These are phyloP conservation scores for Dendrobium chrysotoxum DNA, from an alignment of 106 monocot genomes.

Conservation along the genomic window DNA sequence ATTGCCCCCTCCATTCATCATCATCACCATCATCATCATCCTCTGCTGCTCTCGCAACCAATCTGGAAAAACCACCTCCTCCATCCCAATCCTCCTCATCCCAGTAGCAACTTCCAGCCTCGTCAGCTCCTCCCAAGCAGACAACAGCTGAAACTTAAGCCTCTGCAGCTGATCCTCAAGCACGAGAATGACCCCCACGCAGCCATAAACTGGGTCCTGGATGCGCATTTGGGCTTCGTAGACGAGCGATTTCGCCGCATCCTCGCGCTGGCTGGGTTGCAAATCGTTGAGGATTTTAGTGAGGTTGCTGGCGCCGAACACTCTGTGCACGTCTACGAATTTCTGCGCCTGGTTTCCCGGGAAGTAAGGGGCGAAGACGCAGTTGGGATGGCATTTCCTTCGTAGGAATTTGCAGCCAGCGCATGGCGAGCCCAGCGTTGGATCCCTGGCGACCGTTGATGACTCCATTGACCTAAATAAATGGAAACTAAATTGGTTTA, in stretches of 20 bases:
- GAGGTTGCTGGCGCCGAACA: constrained; percentile 82
- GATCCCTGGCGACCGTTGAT: background rate
- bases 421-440: constrained; percentile 29
- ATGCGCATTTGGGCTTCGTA: constrained; percentile 81
- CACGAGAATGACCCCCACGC: constrained; percentile 63
- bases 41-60: background rate
- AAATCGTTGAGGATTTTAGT: constrained; percentile 70
- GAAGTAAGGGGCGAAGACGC: constrained; percentile 80
- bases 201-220: constrained; percentile 75
- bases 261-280: constrained; percentile 55
- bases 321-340: constrained; percentile 66
- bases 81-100: background rate
- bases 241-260: constrained; percentile 70
- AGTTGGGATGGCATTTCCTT: constrained; percentile 76
- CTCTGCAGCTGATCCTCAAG: constrained; percentile 27
- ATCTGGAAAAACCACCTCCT: background rate
- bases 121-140: background rate
- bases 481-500: too few species aligned
- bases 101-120: background rate
- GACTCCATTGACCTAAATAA: background rate
- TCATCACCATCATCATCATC: background rate
- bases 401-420: constrained; percentile 84
- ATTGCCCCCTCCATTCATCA: background rate
- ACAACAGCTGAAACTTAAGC: too few species aligned
- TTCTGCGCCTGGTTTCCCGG: constrained; percentile 64